Base-by-base conservation (phyloP, 371 early-diverging fungal species). In the Zychaea mexicana region DNA sequence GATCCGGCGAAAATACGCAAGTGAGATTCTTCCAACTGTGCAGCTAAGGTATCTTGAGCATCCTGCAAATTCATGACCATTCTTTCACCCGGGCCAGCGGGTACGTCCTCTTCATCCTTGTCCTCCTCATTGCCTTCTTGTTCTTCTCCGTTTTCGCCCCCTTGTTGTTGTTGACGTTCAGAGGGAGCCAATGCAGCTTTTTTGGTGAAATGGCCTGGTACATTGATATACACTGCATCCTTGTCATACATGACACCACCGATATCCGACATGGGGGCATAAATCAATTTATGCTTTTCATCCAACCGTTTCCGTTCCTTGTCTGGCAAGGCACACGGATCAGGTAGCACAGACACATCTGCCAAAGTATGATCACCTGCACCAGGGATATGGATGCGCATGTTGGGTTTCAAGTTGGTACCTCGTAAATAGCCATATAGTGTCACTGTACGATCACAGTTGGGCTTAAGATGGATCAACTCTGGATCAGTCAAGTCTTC, bases 261-360 rank as follows among this genome's bases (percentile, higher is more conserved):
- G 7, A 98, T 94, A 68, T 97, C 97, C 0, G 96, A 92, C 96
- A 96, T 97, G 38, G 99, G 99, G n/a, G 98, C 99, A 68, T 97
- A 97, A 31, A 98, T 91, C 45, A 97, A 83, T 77, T 96, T 97
- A 67, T 94, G 90, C 69, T 96, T 94, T 68, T 96, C 97, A 70
- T 89, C 91, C 68, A 98, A 72, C 2, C 90, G 82, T 74, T 92
- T 94, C 47, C 94, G 87, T 64, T 90, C 92, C 77, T 95, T 96
- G 61, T 95, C 96, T 10, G 97, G 97, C 3, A 96, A 79, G 15
- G 98, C 95, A 66, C 97, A 97, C 13, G 99, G 98, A 70, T 98
- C 99, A 0, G 92, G 78, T 19, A 98, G 73, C 36, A 86, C 79
- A 57, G 85, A 87, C 31, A 98, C 85, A 36, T 90, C 88, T 17